Conservation (phyloP, 169 alveolate species). For the Plasmodium gonderi region DNA sequence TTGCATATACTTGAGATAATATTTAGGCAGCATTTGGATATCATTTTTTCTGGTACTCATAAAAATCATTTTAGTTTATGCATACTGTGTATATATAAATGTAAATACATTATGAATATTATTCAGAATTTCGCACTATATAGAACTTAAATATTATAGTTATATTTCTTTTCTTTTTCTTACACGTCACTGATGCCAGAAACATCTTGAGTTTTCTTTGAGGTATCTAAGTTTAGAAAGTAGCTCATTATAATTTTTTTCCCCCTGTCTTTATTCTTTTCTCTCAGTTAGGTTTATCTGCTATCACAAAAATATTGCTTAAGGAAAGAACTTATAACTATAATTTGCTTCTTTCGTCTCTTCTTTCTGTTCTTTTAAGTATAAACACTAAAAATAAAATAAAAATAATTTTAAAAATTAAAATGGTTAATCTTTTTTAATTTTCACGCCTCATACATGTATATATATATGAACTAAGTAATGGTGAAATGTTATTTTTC, state of each 20-base stretch:
- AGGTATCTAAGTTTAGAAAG: background rate
- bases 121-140: background rate
- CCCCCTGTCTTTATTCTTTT: background rate
- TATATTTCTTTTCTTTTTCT: constrained; percentile 1
- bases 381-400: background rate
- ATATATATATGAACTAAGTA: background rate
- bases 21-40: background rate
- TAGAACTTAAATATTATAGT: background rate
- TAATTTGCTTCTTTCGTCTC: background rate
- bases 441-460: background rate
- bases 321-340: background rate
- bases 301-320: background rate
- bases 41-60: background rate
- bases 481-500: background rate
- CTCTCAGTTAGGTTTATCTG: background rate
- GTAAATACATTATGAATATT: background rate
- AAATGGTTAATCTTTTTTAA: background rate
- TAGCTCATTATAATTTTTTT: constrained; percentile 34
- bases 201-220: constrained; percentile 26
- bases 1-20: background rate
- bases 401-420: background rate
- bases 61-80: background rate
- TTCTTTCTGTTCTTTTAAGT: background rate
- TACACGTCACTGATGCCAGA: constrained; percentile 46
- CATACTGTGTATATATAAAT: background rate